phyloP scores from a whole-genome alignment of 352 stramenopile species.

The Phytophthora sojae region DNA sequence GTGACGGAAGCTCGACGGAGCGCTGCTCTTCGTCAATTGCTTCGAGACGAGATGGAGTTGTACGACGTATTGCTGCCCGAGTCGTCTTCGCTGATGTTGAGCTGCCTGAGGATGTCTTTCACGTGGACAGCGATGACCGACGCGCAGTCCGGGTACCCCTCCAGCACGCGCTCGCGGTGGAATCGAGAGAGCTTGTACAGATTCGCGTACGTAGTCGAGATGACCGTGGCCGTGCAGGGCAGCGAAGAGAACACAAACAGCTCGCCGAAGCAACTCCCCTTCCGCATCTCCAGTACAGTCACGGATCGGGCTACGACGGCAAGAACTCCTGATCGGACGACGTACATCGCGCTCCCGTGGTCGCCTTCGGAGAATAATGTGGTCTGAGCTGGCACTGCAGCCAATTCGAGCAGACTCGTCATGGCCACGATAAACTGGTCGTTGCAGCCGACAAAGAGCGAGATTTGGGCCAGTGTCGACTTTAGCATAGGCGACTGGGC shows the following conservation, averaged over 20 bases:
- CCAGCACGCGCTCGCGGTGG: conserved; percentile 3
- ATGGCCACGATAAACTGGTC: conserved; percentile 60
- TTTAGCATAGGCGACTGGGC: no score
- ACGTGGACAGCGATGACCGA: background rate
- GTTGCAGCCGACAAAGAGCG: conserved; percentile 60
- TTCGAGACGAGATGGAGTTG: conserved; percentile 4
- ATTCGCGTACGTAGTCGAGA: conserved; percentile 1
- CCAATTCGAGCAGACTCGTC: conserved; percentile 63
- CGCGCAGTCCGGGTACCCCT: conserved; percentile 1
- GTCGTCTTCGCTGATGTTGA: background rate
- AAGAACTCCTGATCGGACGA: conserved; percentile 68
- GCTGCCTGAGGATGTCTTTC: background rate
- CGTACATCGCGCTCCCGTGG: conserved; percentile 69
- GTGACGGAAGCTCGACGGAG: background rate
- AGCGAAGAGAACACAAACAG: conserved; percentile 59
- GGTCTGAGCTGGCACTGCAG: conserved; percentile 58
- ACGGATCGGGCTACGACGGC: conserved; percentile 53
- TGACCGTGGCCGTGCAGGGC: background rate
- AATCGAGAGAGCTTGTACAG: conserved; percentile 7
- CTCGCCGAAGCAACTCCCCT: conserved; percentile 68
- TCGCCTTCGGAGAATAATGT: conserved; percentile 61
- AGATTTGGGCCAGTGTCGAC: conserved; percentile 47
- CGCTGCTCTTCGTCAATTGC: background rate
- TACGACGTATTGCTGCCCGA: background rate
- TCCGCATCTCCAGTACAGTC: conserved; percentile 70